These are phyloP conservation scores for Albatrellus sp. DNA, from an alignment of 1,284 basidiomycete species.

Conservation along the genomic window DNA sequence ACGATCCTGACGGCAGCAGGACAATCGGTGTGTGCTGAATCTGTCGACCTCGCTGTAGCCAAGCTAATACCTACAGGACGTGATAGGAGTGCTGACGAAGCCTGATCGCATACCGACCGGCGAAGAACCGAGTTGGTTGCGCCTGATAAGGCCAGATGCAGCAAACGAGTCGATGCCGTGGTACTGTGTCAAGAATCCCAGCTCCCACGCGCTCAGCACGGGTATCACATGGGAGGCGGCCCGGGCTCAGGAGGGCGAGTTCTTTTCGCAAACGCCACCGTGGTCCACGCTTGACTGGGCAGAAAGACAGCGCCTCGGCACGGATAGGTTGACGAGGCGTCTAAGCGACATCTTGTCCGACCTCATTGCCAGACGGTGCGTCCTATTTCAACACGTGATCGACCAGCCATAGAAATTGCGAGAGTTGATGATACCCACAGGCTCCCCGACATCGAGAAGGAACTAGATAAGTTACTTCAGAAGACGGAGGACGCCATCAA, in stretches of 20 bases:
- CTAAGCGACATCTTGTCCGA: constrained; percentile 43
- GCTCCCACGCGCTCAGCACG: constrained; percentile 33
- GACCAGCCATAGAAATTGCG: neutral
- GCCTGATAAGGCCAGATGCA: constrained; percentile 37
- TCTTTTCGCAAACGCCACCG: constrained; percentile 37
- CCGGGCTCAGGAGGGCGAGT: constrained; percentile 45
- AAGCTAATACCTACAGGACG: too few species aligned
- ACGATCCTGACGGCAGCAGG: constrained; percentile 47
- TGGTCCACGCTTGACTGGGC: constrained; percentile 40
- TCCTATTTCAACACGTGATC: neutral
- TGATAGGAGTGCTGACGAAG: constrained; percentile 68
- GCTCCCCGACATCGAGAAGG: constrained; percentile 46
- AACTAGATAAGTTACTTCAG: constrained; percentile 31
- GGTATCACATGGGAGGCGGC: constrained; percentile 47
- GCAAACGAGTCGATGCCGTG: constrained; percentile 46
- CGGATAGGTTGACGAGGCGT: constrained; percentile 36
- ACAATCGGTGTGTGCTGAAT: constrained; percentile 47
- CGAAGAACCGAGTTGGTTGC: constrained; percentile 49
- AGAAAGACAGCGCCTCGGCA: constrained; percentile 38
- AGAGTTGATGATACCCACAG: constrained; percentile 21
- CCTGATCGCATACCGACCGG: constrained; percentile 59
- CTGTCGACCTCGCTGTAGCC: neutral
- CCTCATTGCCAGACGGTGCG: constrained; percentile 43
- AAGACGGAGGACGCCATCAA: constrained; percentile 24
- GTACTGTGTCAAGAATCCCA: constrained; percentile 61